Evolutionary conservation across 2,329 filamentous ascomycete species (phyloP), one percentile per base, ranked within the genome.

Genomic region (Fusarium armeniacum): DNA sequence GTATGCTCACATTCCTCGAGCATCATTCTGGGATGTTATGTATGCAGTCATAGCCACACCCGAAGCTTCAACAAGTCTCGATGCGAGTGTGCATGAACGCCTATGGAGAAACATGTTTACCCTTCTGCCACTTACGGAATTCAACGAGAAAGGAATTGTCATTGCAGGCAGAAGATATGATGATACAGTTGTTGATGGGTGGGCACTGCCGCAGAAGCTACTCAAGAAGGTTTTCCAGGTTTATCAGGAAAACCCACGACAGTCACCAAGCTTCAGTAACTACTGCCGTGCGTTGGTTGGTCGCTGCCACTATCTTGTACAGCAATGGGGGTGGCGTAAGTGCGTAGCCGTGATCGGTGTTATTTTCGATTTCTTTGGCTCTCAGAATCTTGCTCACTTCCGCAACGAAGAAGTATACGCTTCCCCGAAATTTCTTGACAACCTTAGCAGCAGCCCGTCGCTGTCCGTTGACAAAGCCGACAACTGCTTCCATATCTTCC

Each of bases 291-390:
- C 87, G 8, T 75, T 90, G 6, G 79, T 91, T 33, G 82, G 83
- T 20, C 85, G 90, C 32, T 91, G 89, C 65, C 85, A 91, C 73
- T 86, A 86, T 73, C 82, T 91, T 12, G 86, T 90, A 47, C 81
- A 85, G 60, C 85, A 89, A 76, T 92, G 90, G 90, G 87, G 87
- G 6, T 91, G 90, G 90, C 81, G 81, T 38, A 86, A 82, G 64
- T 87, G 85, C 70, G 86, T 84, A 47, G 80, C 83, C 13, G 82
- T 91, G 16, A 80, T 91, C 33, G 87, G 89, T 2, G 81, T 84
- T 3, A 84, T 91, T 4, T 91, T 91, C 66, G 89, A 91, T 76
- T 91, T 91, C 73, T 91, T 91, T 70, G 89, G 88, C 12, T 85
- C 85, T 3, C 87, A 89, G 66, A 84, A 86, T 46, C 82, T 91